Evolutionary conservation across 2,329 filamentous ascomycete species (phyloP).

Genomic region (Alternaria solani): DNA sequence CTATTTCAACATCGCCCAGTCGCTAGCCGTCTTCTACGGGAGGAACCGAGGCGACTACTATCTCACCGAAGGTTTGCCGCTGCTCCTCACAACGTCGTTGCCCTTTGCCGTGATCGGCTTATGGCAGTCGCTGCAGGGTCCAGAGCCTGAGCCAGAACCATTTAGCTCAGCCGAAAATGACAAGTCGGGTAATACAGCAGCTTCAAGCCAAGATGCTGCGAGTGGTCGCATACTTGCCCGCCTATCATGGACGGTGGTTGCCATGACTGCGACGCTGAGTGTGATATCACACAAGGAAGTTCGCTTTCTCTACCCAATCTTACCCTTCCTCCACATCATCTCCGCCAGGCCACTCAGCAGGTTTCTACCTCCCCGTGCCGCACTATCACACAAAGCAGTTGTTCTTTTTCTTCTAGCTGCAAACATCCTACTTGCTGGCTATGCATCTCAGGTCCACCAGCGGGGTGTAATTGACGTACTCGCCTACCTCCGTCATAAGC

Average conservation of each 20-base stretch:
- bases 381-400: constrained; percentile 59
- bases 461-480: constrained; percentile 79
- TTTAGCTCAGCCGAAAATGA: constrained; percentile 27
- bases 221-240: constrained; percentile 30
- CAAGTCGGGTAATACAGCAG: not conserved
- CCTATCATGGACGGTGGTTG: constrained; percentile 56
- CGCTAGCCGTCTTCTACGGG: constrained; percentile 91
- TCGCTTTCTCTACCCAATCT: constrained; percentile 91
- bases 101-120: constrained; percentile 77
- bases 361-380: constrained; percentile 64
- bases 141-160: constrained; percentile 6
- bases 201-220: constrained; percentile 12
- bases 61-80: constrained; percentile 84
- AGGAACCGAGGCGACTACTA: constrained; percentile 93
- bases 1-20: constrained; percentile 88
- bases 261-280: constrained; percentile 73
- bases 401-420: constrained; percentile 63
- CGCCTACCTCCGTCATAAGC: constrained; percentile 76
- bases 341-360: constrained; percentile 71
- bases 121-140: constrained; percentile 53
- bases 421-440: constrained; percentile 76
- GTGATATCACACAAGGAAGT: constrained; percentile 94
- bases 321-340: constrained; percentile 85
- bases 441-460: constrained; percentile 78
- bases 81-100: constrained; percentile 82